Evolutionary conservation across 768 basidiomycete genomes (phyloP), one percentile per base, ranked within the genome.

Genomic region (Kwoniella newhampshirensis): DNA sequence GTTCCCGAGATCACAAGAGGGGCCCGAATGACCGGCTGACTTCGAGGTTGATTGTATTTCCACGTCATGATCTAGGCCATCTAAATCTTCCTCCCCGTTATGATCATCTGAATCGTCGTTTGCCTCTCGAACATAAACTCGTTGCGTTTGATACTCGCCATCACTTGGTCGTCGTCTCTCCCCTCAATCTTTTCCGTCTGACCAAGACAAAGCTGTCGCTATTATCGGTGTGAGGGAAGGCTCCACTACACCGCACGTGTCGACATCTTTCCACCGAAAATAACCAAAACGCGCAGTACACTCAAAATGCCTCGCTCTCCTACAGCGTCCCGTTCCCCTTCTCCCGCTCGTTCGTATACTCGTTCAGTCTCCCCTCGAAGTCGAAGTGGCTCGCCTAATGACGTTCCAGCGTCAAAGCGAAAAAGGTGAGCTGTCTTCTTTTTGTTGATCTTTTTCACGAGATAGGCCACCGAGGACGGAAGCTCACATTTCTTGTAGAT

Each of bases 401-500:
- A 66, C 47, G 58, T 44, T 5, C 57, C 66, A 8, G 52, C 59
- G 30, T 46, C 54, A 1, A 68, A 68, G 44, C 25, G 67, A 11
- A 68, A 68, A 54, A 49, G 67, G 67, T 60, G 21, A 59, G 52
- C 51, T 42, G 17, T 46, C 35, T 39, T 5, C 27, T 17, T 57
- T 11, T 43, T 25, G n/a, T n/a, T n/a, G n/a, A n/a, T n/a, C n/a
- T n/a, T n/a, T n/a, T n/a, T n/a, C n/a, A n/a, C n/a, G n/a, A n/a
- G n/a, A n/a, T n/a, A n/a, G n/a, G n/a, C n/a, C n/a, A n/a, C n/a
- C n/a, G n/a, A n/a, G n/a, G n/a, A n/a, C n/a, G n/a, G 9, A 28
- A 50, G 51, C 59, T 63, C 30, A 66, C 51, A 35, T 2, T 1
- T n/a, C 21, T 30, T 5, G 5, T 44, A 77, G 73, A 51, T 77